Evolutionary conservation across 2,329 filamentous ascomycete genomes (phyloP).

Genomic region (Stemphylium vesicarium): DNA sequence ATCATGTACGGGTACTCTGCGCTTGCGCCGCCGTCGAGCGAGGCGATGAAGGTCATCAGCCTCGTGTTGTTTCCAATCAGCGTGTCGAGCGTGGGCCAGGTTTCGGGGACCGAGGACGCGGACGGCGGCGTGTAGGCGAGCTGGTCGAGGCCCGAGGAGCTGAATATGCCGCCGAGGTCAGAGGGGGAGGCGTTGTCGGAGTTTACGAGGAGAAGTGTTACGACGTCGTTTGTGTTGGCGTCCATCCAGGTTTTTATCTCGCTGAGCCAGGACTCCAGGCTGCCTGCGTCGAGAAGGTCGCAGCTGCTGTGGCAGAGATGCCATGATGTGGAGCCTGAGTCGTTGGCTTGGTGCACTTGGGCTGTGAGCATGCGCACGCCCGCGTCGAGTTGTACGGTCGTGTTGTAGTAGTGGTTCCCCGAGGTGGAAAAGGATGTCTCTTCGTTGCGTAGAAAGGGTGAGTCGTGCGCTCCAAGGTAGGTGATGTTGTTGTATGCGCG

Average conservation of each 20-base stretch:
- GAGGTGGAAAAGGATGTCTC: constrained; percentile 67
- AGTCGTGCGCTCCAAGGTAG: constrained; percentile 78
- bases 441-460: constrained; percentile 71
- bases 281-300: constrained; percentile 70
- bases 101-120: constrained; percentile 56
- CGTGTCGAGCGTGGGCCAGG: constrained; percentile 74
- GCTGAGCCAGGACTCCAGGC: constrained; percentile 67
- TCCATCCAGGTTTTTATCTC: constrained; percentile 73
- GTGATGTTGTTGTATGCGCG: constrained; percentile 77
- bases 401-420: constrained; percentile 77
- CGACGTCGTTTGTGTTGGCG: constrained; percentile 73
- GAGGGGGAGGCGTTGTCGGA: constrained; percentile 64
- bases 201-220: constrained; percentile 77
- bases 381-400: constrained; percentile 71
- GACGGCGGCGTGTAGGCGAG: constrained; percentile 60
- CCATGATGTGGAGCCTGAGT: constrained; percentile 52
- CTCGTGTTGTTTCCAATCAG: constrained; percentile 71
- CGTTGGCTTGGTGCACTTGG: constrained; percentile 70
- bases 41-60: constrained; percentile 72
- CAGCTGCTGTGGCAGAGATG: constrained; percentile 75
- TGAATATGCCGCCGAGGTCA: constrained; percentile 59
- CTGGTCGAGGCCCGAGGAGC: constrained; percentile 61
- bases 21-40: constrained; percentile 40
- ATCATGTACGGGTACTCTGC: constrained; percentile 63
- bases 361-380: constrained; percentile 74